Evolutionary conservation across 805 yeast species (phyloP), one percentile per base, ranked within the genome.

Genomic region (Barnettozyma pratensis): DNA sequence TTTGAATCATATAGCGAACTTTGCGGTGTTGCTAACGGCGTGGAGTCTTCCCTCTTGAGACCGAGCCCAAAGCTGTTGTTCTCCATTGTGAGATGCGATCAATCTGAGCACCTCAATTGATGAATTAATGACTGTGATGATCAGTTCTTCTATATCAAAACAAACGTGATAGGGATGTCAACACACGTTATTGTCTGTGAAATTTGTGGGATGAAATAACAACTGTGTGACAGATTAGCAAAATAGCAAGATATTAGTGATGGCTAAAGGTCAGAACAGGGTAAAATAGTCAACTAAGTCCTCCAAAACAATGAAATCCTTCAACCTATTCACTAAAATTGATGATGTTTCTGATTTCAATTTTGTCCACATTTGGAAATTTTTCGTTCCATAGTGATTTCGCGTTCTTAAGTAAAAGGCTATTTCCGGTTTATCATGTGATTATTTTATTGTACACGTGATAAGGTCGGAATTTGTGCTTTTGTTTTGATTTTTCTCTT

Each of bases 1-100:
- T 56, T 54, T 9, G 64, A 37, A n/a, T 52, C 54, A 25, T 45
- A 39, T 3, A 46, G 25, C 2, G 52, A 52, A 34, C 40, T 44
- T 26, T 29, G 42, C 3, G 52, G 48, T 5, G 49, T 41, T 3
- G 38, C 39, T n/a, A 40, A 7, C 12, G 50, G 42, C 12, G 40
- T 37, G 5, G 47, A 36, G 38, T 45, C 45, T 14, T 49, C 52
- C 6, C 47, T 42, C 38, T 39, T 37, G 36, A 49, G 25, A 9
- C 36, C 48, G 19, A 44, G 41, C 11, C 45, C 50, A n/a, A 36
- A 36, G 28, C 7, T 34, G 7, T 11, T 34, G 25, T 19, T 25
- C 7, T 31, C 29, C 44, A 41, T 41, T 4, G 19, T 26, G 19
- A 35, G n/a, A 11, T 7, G 19, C n/a, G 19, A 10, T 25, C 28